Evolutionary conservation across 2,329 filamentous ascomycete genomes (phyloP).

Genomic region (Monilinia laxa): DNA sequence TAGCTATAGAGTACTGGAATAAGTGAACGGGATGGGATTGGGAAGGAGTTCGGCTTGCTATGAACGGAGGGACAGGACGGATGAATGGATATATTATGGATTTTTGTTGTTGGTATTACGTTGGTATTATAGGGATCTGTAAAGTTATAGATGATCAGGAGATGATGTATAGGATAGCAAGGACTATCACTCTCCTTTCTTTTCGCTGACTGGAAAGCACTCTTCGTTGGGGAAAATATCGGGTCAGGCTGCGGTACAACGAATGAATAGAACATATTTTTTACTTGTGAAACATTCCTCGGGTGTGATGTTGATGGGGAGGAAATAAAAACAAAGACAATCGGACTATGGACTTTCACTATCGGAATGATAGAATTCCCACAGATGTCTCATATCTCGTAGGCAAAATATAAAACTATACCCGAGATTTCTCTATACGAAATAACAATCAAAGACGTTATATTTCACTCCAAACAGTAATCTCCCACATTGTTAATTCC

Average conservation of each 20-base stretch:
- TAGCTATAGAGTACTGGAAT: slow-evolving; percentile 68
- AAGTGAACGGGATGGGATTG: slow-evolving; percentile 25
- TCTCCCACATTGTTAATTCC: not conserved
- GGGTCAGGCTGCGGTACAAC: not conserved
- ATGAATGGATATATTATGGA: slow-evolving; percentile 1
- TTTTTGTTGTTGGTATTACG: slow-evolving; percentile 6
- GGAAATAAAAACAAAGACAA: too few species aligned
- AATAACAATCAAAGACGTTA: not conserved
- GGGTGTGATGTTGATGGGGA: not conserved
- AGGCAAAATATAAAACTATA: not conserved
- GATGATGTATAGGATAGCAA: slow-evolving; percentile 18
- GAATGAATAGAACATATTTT: not conserved
- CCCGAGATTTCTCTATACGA: not conserved
- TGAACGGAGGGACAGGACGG: not conserved
- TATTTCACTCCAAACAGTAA: not conserved
- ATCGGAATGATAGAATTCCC: not conserved
- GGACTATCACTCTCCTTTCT: slow-evolving; percentile 12
- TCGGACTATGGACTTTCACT: not conserved
- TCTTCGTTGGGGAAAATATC: not conserved
- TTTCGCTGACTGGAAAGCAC: not conserved
- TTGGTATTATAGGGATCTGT: slow-evolving; percentile 1
- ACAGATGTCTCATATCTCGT: not conserved
- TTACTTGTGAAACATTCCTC: not conserved
- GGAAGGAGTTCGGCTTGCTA: slow-evolving; percentile 6
- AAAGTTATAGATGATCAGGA: slow-evolving; percentile 16